phyloP scores from a whole-genome alignment of 176 grass and related monocot genomes.

The Puya raimondii region DNA sequence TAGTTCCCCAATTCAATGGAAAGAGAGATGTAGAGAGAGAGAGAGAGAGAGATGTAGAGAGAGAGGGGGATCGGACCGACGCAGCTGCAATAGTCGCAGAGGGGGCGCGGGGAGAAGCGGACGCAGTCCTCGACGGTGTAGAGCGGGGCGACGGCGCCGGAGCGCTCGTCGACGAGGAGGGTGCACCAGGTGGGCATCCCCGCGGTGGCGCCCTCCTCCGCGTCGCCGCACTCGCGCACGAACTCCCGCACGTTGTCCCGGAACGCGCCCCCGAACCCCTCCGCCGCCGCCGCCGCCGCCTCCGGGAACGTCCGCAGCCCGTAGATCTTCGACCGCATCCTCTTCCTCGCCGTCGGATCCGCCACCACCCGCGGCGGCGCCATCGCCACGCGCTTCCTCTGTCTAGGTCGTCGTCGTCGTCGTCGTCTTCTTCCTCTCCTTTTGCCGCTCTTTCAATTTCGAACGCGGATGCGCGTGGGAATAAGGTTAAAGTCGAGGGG shows the following conservation, averaged over 20 bases:
- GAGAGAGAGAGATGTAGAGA: not conserved
- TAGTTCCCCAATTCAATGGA: not conserved
- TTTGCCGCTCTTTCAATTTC: not conserved
- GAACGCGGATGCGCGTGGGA: not conserved
- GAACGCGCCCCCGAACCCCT: constrained; percentile 42
- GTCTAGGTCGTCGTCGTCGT: too few species aligned
- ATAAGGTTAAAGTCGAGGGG: not conserved
- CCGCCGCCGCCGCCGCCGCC: constrained; percentile 28
- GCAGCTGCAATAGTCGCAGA: constrained; percentile 61
- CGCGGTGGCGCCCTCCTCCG: not conserved
- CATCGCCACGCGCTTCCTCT: not conserved
- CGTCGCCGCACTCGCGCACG: constrained; percentile 34
- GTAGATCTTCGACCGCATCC: constrained; percentile 31
- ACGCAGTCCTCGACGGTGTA: constrained; percentile 55
- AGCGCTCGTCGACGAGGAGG: constrained; percentile 49
- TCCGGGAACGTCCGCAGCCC: constrained; percentile 57
- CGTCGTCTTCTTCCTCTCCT: not conserved
- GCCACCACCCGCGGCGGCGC: not conserved
- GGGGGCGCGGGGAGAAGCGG: constrained; percentile 26
- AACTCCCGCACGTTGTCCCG: constrained; percentile 57
- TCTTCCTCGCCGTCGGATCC: constrained; percentile 11
- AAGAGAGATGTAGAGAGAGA: not conserved
- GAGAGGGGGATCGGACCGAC: constrained; percentile 27
- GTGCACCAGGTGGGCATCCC: constrained; percentile 32
- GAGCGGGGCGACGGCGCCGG: constrained; percentile 35